phyloP scores from a whole-genome alignment of 1,284 basidiomycete genomes.

The Rhodotorula sp. region DNA sequence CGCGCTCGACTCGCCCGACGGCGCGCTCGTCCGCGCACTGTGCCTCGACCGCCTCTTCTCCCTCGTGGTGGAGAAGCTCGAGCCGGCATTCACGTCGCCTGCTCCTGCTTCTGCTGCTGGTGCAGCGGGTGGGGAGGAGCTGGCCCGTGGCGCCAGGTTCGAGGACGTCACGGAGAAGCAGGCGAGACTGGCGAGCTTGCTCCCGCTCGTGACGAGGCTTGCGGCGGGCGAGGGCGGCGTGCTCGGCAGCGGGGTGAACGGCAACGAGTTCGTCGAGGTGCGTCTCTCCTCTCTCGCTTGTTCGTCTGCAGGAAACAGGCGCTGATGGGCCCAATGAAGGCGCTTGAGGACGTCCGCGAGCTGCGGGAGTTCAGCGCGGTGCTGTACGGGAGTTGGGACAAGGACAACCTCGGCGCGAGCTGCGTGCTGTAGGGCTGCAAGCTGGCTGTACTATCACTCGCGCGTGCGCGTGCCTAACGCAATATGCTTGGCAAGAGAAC shows the following conservation, averaged over 20 bases:
- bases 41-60: slow-evolving; percentile 69
- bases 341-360: slow-evolving; percentile 56
- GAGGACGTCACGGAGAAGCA: slow-evolving; percentile 55
- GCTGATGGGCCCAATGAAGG: slow-evolving; percentile 46
- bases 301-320: background rate
- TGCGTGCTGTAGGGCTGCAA: slow-evolving; percentile 1
- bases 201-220: slow-evolving; percentile 77
- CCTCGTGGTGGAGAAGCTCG: slow-evolving; percentile 55
- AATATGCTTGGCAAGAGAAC: too few species aligned
- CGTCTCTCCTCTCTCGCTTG: slow-evolving; percentile 47
- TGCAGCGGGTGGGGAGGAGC: slow-evolving; percentile 9
- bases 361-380: slow-evolving; percentile 58
- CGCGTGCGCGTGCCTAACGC: too few species aligned
- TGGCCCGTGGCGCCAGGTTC: slow-evolving; percentile 45
- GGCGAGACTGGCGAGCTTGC: slow-evolving; percentile 68
- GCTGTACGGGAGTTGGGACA: slow-evolving; percentile 56
- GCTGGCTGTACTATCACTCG: too few species aligned
- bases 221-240: slow-evolving; percentile 65
- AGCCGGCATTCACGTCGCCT: slow-evolving; percentile 57
- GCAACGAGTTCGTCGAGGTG: slow-evolving; percentile 79
- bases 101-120: slow-evolving; percentile 12
- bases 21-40: slow-evolving; percentile 65
- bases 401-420: slow-evolving; percentile 31
- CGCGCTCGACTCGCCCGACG: slow-evolving; percentile 68
- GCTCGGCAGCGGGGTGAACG: slow-evolving; percentile 55